phyloP scores from a whole-genome alignment of 1,284 basidiomycete species.

The Pseudozyma thailandica region DNA sequence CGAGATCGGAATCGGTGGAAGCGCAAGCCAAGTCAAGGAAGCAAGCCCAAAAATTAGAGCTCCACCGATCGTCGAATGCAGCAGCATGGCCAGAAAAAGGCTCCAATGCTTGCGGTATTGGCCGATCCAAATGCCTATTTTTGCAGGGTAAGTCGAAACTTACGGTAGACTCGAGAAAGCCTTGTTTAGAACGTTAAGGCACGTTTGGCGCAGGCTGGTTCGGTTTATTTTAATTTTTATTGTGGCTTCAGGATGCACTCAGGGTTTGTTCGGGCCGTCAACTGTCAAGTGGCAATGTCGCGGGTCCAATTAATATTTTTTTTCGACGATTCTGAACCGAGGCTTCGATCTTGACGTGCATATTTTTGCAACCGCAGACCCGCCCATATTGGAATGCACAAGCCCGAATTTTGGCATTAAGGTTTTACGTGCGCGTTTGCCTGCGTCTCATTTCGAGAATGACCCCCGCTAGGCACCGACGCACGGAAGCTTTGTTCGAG shows the following conservation, averaged over 20 bases:
- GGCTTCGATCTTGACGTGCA: slow-evolving; percentile 42
- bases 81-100: too few relatives aligned
- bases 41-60: slow-evolving; percentile 13
- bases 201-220: too few relatives aligned
- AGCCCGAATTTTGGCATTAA: slow-evolving; percentile 3
- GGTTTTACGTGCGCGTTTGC: neutral
- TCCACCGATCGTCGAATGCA: slow-evolving; percentile 34
- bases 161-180: too few relatives aligned
- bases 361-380: slow-evolving; percentile 24
- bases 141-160: too few relatives aligned
- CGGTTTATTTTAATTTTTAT: too few relatives aligned
- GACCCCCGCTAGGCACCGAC: too few relatives aligned
- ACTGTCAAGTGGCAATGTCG: neutral
- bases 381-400: slow-evolving; percentile 5
- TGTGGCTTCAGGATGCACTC: too few relatives aligned
- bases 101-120: too few relatives aligned
- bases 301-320: neutral
- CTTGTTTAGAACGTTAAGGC: too few relatives aligned
- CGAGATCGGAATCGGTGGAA: neutral
- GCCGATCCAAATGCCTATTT: too few relatives aligned
- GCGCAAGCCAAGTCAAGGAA: neutral
- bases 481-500: too few relatives aligned
- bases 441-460: neutral
- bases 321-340: slow-evolving; percentile 23
- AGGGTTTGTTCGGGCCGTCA: neutral